Conservation (phyloP, 2,329 filamentous ascomycete species). For the Samsoniella hepiali region DNA sequence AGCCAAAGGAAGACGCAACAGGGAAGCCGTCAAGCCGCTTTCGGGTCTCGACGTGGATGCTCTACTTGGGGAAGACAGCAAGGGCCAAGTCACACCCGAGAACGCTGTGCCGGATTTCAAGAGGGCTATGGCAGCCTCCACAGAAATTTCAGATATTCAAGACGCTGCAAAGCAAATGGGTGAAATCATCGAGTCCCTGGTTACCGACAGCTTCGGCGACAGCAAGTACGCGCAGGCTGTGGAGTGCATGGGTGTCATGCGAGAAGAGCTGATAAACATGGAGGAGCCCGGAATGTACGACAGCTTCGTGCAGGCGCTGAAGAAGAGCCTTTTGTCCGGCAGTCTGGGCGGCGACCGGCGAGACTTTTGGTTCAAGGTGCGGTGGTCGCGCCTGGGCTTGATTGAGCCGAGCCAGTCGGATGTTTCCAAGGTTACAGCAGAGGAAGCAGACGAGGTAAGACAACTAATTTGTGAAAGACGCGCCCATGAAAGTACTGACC, state of each 20-base stretch:
- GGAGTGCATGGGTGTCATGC: constrained; percentile 74
- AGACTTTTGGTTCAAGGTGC: constrained; percentile 78
- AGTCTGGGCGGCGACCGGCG: constrained; percentile 72
- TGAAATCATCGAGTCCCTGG: constrained; percentile 63
- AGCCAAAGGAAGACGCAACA: constrained; percentile 67
- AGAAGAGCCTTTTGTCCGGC: constrained; percentile 65
- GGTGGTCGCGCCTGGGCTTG: constrained; percentile 65
- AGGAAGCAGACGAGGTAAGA: constrained; percentile 65
- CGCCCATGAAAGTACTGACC: constrained; percentile 25
- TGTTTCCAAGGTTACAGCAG: constrained; percentile 61
- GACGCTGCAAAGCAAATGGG: constrained; percentile 73
- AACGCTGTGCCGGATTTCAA: constrained; percentile 93
- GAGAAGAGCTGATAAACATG: constrained; percentile 69
- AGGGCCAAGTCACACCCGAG: constrained; percentile 48
- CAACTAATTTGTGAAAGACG: neutral
- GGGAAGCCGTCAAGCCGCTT: constrained; percentile 73
- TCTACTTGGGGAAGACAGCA: constrained; percentile 61
- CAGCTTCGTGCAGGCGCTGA: constrained; percentile 65
- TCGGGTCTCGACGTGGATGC: constrained; percentile 86
- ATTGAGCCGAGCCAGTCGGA: constrained; percentile 64
- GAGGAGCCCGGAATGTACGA: constrained; percentile 80
- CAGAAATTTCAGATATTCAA: constrained; percentile 59
- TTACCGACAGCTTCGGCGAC: constrained; percentile 72
- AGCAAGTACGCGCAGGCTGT: constrained; percentile 69
- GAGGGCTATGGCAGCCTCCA: constrained; percentile 63